A percentile compares a stretch with the other conserved stretches of the same genome.
Evolutionary conservation across 176 grass and related monocot genomes (phyloP).

Genomic region (Carex kokanica): DNA sequence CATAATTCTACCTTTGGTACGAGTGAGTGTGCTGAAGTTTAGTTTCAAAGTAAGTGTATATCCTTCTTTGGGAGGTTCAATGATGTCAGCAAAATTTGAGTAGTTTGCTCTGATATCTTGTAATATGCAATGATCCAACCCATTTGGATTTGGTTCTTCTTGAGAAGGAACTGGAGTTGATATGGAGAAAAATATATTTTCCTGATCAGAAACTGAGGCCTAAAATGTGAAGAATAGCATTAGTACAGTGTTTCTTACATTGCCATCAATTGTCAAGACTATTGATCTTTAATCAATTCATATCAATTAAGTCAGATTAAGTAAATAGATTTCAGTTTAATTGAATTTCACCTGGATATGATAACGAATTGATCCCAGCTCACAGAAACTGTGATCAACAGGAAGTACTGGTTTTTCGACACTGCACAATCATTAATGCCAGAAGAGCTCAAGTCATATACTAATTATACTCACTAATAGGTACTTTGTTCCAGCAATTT

Average conservation of each 20-base stretch:
- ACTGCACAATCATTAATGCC: conserved; percentile 32
- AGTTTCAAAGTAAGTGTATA: conserved; percentile 71
- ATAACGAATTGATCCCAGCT: conserved; percentile 64
- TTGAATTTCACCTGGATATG: conserved; percentile 52
- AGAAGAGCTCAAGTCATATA: not conserved
- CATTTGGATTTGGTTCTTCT: conserved; percentile 24
- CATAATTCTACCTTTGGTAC: conserved; percentile 37
- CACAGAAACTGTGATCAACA: conserved; percentile 78
- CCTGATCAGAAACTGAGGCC: conserved; percentile 52
- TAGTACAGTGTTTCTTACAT: not conserved
- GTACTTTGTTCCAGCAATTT: not conserved
- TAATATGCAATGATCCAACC: conserved; percentile 49
- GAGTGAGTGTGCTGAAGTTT: conserved; percentile 58
- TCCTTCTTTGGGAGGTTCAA: conserved; percentile 59
- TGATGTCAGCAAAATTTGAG: conserved; percentile 37
- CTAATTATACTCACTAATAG: not conserved
- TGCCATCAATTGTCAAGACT: no score
- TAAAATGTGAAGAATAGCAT: conserved; percentile 28
- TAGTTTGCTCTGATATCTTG: conserved; percentile 57
- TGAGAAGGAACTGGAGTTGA: conserved; percentile 55
- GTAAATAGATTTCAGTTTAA: not conserved
- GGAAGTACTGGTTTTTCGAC: conserved; percentile 44
- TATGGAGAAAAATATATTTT: conserved; percentile 68
- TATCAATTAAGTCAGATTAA: not conserved
- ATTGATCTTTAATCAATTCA: conserved; percentile 6